Base-by-base conservation (phyloP, 257 asterid genomes). In the Rauvolfia tetraphylla region DNA sequence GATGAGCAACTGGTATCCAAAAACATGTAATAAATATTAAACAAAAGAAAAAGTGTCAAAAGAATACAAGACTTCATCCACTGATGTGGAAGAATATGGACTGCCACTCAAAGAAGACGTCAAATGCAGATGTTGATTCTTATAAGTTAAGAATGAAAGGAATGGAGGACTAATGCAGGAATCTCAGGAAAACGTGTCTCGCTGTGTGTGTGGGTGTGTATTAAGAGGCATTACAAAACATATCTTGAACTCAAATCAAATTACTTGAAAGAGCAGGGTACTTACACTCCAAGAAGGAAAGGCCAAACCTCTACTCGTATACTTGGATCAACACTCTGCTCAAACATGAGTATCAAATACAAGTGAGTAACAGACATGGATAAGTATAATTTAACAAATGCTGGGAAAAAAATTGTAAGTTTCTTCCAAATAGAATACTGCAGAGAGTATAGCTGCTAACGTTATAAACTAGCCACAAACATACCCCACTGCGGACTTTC, bases 261-360 rank as follows among this genome's bases (percentile, higher is more conserved):
- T 25, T 27, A 58, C 61, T 18, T 36, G n/a, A 39, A 42, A 63
- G 36, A 23, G 18, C 39, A 58, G 54, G 8, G 59, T 75, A 59
- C 96, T 85, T 85, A 89, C 97, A 91, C 82, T 82, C 97, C 93
- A 69, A 93, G 96, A 83, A 93, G 98, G 86, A 90, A 91, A 22
- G 98, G 97, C 98, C 98, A 91, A 76, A 90, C 97, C 88, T 93
- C 96, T 18, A 84, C 89, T 83, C 98, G 83, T 83, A 91, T 87
- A 80, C 93, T 85, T 76, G 96, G 97, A 75, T 93, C 98, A 81
- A 91, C 96, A 85, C 98, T 97, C 97, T 93, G 94, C 77, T 79
- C 49, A 75, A 82, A 76, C 53, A 79, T 15, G 68, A 49, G 51
- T 51, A 31, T 17, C 10, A 46, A 34, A 71, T 46, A 25, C 57